Conservation (phyloP, 345 rosid genomes). For the Fremontodendron californicum region DNA sequence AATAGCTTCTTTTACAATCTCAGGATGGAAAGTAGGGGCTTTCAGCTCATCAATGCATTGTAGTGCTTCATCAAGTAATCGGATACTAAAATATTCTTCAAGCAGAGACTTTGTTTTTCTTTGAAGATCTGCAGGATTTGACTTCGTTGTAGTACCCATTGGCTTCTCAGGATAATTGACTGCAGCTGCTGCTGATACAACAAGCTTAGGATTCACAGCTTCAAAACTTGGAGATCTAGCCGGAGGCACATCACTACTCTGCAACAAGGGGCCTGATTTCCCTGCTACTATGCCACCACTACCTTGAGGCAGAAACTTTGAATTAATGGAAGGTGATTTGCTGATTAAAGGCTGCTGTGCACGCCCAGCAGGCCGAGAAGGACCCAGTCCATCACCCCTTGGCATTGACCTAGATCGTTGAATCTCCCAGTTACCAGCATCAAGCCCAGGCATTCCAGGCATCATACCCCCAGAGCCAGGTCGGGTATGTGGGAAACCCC, state of each 20-base stretch:
- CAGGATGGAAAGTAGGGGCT: constrained; percentile 54
- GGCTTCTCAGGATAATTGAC: constrained; percentile 26
- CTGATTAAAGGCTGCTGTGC: constrained; percentile 29
- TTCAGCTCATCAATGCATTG: constrained; percentile 62
- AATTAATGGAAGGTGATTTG: constrained; percentile 34
- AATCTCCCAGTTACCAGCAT: constrained; percentile 58
- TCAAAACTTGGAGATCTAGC: constrained; percentile 25
- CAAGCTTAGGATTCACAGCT: constrained; percentile 18
- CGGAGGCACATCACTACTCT: constrained; percentile 30
- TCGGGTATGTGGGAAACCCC: constrained; percentile 38
- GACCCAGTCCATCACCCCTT: constrained; percentile 39
- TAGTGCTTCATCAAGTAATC: constrained; percentile 56
- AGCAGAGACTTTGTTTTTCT: constrained; percentile 55
- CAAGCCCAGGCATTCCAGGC: constrained; percentile 67
- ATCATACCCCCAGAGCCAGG: constrained; percentile 71
- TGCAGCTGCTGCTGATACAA: constrained; percentile 21
- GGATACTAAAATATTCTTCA: constrained; percentile 58
- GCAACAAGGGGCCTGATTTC: constrained; percentile 35
- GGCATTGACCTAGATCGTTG: constrained; percentile 51
- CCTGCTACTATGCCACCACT: constrained; percentile 30
- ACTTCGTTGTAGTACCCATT: constrained; percentile 20
- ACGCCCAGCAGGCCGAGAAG: constrained; percentile 33
- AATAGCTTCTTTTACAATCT: constrained; percentile 68
- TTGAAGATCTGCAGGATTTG: constrained; percentile 32
- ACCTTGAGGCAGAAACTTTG: constrained; percentile 33